Percentiles rank a stretch among this genome's conserved stretches.
phyloP scores from a whole-genome alignment of 495 filamentous ascomycete genomes.

The Penicillium subrubescens region DNA sequence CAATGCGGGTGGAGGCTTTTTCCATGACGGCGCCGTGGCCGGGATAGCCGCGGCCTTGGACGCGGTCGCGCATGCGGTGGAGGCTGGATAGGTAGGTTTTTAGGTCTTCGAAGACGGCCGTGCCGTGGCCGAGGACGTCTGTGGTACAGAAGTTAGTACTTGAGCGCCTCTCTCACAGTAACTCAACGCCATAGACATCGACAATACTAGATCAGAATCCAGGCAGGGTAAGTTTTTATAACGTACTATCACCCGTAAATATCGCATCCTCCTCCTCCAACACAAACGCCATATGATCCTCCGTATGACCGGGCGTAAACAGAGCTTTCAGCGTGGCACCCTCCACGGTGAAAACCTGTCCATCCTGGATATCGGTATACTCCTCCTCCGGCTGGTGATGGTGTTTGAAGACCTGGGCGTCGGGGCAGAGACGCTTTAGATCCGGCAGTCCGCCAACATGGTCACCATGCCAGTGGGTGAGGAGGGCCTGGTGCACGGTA shows the following conservation, averaged over 20 bases:
- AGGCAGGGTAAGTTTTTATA: background rate
- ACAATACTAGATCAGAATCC: background rate
- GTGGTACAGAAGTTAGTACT: background rate
- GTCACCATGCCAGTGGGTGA: slow-evolving; percentile 93
- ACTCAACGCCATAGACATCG: background rate
- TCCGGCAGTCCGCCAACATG: slow-evolving; percentile 76
- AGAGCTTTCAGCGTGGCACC: slow-evolving; percentile 76
- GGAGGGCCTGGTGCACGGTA: slow-evolving; percentile 61
- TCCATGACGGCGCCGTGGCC: slow-evolving; percentile 80
- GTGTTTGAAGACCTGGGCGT: slow-evolving; percentile 55
- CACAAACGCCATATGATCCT: slow-evolving; percentile 78
- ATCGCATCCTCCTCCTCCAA: slow-evolving; percentile 76
- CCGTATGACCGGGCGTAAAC: slow-evolving; percentile 83
- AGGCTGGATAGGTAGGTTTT: slow-evolving; percentile 71
- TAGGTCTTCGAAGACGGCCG: slow-evolving; percentile 88
- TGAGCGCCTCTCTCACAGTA: background rate
- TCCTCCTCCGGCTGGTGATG: slow-evolving; percentile 37
- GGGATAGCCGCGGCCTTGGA: slow-evolving; percentile 76
- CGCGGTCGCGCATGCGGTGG: slow-evolving; percentile 65
- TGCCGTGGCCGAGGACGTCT: slow-evolving; percentile 90
- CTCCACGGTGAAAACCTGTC: slow-evolving; percentile 70
- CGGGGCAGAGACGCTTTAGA: slow-evolving; percentile 62
- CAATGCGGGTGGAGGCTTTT: slow-evolving; percentile 63
- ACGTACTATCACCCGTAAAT: slow-evolving; percentile 84
- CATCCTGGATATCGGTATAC: slow-evolving; percentile 59